phyloP scores from a whole-genome alignment of 345 rosid genomes.

The Lenwebbia sp. region DNA sequence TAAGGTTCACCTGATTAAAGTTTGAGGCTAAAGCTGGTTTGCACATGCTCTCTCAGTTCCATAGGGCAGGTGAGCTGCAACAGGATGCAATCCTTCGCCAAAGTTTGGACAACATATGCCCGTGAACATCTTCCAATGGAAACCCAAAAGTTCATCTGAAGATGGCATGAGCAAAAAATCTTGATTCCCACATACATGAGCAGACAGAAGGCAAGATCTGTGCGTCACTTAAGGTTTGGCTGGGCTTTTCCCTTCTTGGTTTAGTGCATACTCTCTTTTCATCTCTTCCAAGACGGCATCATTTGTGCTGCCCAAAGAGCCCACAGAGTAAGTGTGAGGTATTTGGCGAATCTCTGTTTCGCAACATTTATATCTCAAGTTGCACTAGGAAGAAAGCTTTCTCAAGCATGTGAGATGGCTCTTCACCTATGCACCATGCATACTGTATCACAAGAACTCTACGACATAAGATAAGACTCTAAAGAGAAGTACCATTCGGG shows the following conservation, averaged over 20 bases:
- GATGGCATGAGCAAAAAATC: background rate
- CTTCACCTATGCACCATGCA: background rate
- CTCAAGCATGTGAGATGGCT: background rate
- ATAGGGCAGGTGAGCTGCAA: background rate
- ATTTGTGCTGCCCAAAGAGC: conserved; percentile 57
- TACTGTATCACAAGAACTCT: background rate
- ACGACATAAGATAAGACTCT: background rate
- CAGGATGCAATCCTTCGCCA: background rate
- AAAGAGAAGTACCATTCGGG: background rate
- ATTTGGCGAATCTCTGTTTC: background rate
- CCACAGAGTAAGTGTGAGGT: background rate
- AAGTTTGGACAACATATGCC: background rate
- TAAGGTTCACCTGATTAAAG: background rate
- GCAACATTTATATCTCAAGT: background rate
- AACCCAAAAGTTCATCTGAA: background rate
- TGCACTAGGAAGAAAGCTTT: background rate
- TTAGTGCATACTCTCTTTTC: conserved; percentile 73
- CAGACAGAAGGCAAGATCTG: background rate
- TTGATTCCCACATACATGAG: background rate
- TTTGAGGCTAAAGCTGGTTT: background rate
- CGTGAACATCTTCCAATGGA: background rate
- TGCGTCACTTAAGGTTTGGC: conserved; percentile 6
- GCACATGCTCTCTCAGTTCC: background rate
- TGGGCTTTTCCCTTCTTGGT: conserved; percentile 44
- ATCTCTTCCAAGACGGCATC: conserved; percentile 78